These are phyloP conservation scores for Salix purpurea DNA, from an alignment of 345 rosid genomes.

Conservation along the genomic window DNA sequence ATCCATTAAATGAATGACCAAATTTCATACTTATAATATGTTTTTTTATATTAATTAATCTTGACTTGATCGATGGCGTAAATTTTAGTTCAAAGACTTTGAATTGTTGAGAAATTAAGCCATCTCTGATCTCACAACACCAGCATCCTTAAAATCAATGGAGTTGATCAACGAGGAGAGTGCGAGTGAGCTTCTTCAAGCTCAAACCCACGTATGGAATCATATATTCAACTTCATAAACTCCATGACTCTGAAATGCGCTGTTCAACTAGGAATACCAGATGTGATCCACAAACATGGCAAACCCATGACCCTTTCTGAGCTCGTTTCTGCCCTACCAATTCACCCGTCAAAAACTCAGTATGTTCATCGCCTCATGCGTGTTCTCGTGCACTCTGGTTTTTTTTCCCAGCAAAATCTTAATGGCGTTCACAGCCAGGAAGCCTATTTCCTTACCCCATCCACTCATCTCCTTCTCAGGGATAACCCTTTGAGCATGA, in stretches of 20 bases:
- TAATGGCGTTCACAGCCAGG: background rate
- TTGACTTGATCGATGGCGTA: too few relatives aligned
- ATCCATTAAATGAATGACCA: too few relatives aligned
- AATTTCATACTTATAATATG: too few relatives aligned
- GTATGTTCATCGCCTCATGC: conserved; percentile 29
- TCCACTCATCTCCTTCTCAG: background rate
- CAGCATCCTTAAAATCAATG: background rate
- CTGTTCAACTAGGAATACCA: conserved; percentile 35
- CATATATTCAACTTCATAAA: conserved; percentile 16
- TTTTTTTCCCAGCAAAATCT: conserved; percentile 19
- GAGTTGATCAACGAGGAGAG: background rate
- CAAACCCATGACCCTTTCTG: conserved; percentile 28
- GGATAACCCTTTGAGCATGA: background rate
- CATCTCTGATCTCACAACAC: too few relatives aligned
- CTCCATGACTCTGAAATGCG: conserved; percentile 38
- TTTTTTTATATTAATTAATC: too few relatives aligned
- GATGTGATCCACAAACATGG: conserved; percentile 39
- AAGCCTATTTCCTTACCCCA: conserved; percentile 10
- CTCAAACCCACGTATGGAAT: conserved; percentile 33
- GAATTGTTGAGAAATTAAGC: too few relatives aligned
- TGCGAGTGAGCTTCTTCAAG: conserved; percentile 11
- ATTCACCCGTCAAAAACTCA: conserved; percentile 18
- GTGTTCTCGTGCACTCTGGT: conserved; percentile 32
- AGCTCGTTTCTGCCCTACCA: conserved; percentile 15
- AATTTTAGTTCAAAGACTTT: too few relatives aligned